Evolutionary conservation across 805 yeast species (phyloP), one percentile per base, ranked within the genome.

Genomic region (Kluyveromyces aestuarii): DNA sequence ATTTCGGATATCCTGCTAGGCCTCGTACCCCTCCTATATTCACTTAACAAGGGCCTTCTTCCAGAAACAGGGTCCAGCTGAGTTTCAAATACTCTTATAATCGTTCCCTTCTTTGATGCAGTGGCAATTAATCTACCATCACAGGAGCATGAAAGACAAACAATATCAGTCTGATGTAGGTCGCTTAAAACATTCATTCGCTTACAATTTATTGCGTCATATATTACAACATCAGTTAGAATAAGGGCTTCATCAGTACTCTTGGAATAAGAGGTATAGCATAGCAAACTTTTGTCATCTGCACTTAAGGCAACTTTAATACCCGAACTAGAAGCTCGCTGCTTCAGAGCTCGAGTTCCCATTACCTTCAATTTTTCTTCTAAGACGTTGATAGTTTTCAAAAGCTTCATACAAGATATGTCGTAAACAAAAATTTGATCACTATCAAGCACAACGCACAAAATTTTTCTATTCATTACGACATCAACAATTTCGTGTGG

Each of bases 361-460:
- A 17, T 6, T 4, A 4, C 17, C 27, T 52, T 53, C 16, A 48
- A 46, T 21, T 53, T 49, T 35, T 55, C 58, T 47, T 56, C 64
- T 58, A 58, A 52, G 8, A 62, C 54, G 33, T 84, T 88, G 36
- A 84, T 75, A 1, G 84, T 82, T 58, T 81, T 85, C 40, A 91
- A 63, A 25, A 90, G 75, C 59, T 86, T 81, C 82, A 91, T 89
- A 63, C 95, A 87, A 49, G 93, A 80, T 52, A 91, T 83, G 64
- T 91, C 97, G 69, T 91, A 93, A 43, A 91, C 79, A 62, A 81
- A 86, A 9, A 93, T 79, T 65, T 90, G 95, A 51, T 87, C 91
- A 45, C 59, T 62, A 45, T 79, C 73, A 47, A 91, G 70, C 6
- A 86, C 79, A 16, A 90, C 93, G 33, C 87, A 75, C 54, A 91